Base-by-base conservation (phyloP, 192 early-diverging fungal genomes). In the Coemansia asiatica region DNA sequence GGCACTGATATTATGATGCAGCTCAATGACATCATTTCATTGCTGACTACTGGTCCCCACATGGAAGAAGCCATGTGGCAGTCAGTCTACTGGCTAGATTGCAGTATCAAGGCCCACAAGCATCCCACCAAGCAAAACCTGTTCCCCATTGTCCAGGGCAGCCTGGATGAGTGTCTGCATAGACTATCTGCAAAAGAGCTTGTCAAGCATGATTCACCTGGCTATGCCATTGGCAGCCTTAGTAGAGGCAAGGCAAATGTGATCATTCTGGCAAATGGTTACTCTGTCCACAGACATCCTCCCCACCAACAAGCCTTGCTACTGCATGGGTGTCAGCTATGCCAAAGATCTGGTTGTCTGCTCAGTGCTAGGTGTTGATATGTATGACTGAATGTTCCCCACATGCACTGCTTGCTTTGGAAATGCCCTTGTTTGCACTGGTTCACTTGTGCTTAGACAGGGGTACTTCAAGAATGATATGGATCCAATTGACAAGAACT, bases 1-100 rank as follows among this genome's bases (percentile, higher is more conserved):
- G 93, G 90, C 28, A 89, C 91, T 1, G 93, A 92, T 66, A 92
- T 94, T 21, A 92, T 94, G 85, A 94, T 94, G 93, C 93, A 94
- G 68, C 76, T 94, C 66, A 91, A 94, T 64, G 93, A 94, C 71
- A 91, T 94, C 2, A 89, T 94, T 2, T 92, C 91, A 2, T 92
- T 90, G 48, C 67, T 94, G 50, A 89, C 88, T 0, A 90, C 87
- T 9, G 91, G 93, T 4, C 85, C 89, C 15, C 85, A 91, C 56
- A 89, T 94, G 2, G 93, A 93, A 67, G 93, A 94, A 72, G 93
- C 93, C 40, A 94, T 94, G 93, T 86, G 85, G 84, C 84, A 91
- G 72, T 92, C 90, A 19, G 87, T 94, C 54, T 86, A 91, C 44
- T 94, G 93, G 92, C 80, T 94, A 48, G 93, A 94, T 75, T 81